A percentile compares a stretch with the other conserved stretches of the same genome.
Conservation (phyloP, 2,329 filamentous ascomycete species). For the Cadophora gregata region DNA sequence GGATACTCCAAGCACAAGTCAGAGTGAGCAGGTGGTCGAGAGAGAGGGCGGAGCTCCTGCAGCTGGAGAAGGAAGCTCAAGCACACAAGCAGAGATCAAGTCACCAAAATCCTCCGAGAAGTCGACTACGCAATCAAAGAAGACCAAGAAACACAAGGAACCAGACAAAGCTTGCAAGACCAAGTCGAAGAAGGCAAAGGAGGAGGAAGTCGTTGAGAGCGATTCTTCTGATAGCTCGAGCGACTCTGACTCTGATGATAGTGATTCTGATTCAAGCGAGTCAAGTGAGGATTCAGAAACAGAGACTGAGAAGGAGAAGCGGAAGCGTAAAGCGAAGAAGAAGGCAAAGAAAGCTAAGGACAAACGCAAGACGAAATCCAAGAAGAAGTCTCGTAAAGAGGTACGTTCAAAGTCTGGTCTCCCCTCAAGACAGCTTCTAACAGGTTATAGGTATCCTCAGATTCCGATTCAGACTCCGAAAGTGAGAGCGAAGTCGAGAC, state of each 20-base stretch:
- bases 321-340: constrained; percentile 45
- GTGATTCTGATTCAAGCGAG: constrained; percentile 31
- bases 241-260: constrained; percentile 32
- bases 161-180: constrained; percentile 31
- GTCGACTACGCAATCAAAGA: constrained; percentile 33
- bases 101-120: constrained; percentile 33
- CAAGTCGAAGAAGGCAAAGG: constrained; percentile 38
- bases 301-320: constrained; percentile 44
- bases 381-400: constrained; percentile 47
- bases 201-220: constrained; percentile 32
- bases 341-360: constrained; percentile 42
- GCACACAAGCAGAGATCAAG: constrained; percentile 37
- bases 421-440: constrained; percentile 23
- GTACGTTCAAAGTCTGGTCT: constrained; percentile 31
- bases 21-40: constrained; percentile 37
- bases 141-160: constrained; percentile 37
- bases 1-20: constrained; percentile 41
- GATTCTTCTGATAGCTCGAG: constrained; percentile 31
- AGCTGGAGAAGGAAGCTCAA: constrained; percentile 30
- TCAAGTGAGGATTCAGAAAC: constrained; percentile 39
- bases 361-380: constrained; percentile 49
- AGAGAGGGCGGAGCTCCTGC: constrained; percentile 34
- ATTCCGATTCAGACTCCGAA: constrained; percentile 44
- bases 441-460: constrained; percentile 36
- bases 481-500: constrained; percentile 38